Evolutionary conservation across 2,329 filamentous ascomycete species (phyloP), one percentile per base, ranked within the genome.

Genomic region (Clonostachys solani): DNA sequence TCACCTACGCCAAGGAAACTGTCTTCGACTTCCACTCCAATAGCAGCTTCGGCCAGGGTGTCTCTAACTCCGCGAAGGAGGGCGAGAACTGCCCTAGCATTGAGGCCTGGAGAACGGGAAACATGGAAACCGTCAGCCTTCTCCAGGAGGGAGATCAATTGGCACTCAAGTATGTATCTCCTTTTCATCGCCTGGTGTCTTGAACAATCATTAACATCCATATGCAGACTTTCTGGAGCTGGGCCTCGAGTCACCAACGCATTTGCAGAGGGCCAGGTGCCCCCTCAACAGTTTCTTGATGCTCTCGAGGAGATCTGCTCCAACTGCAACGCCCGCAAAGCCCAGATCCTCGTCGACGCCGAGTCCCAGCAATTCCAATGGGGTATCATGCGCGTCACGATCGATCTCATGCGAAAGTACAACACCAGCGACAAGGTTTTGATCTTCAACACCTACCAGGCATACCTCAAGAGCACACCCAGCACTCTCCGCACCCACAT

Each of bases 381-480:
- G 17, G 70, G 68, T 12, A 70, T 71, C 36, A 54, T 58, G 40
- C 45, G 51, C 4, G 51, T 60, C 6, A 61, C 61, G 2, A 52
- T 71, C 13, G 57, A 66, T 12, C 50, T 69, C 12, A 68, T 67
- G 60, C 57, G 60, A 41, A 58, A 58, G 48, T 69, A 60, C 59
- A 75, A 75, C 56, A 62, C 59, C 8, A 38, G 29, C 37, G 58
- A 60, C 8, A 48, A 54, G 3, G 68, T 56, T 8, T 54, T 66
- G n/a, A 54, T 71, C 15, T 71, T 65, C 55, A 80, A 72, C 54
- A 80, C 78, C 2, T 81, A 81, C 60, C 79, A 82, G 51, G 74
- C 71, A 42, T 82, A 82, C 54, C 68, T 82, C 16, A 75, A 76
- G 57, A 62, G 62, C 45, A 75, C 72, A 2, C 60, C 69, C 1